phyloP scores from a whole-genome alignment of 345 rosid species.

The Eucalyptus sp. region DNA sequence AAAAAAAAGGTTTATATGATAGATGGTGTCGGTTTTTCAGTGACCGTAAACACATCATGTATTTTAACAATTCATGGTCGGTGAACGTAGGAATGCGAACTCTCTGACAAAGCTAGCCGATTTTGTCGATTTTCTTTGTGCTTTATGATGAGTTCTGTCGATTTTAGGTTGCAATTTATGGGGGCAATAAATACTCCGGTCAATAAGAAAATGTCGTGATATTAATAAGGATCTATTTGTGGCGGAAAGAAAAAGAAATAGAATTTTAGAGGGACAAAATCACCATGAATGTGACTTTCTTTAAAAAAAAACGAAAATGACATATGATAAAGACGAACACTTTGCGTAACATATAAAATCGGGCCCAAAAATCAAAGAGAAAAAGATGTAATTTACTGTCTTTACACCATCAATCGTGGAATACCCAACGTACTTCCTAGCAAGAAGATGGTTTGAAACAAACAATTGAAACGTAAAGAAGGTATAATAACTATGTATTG shows the following conservation, averaged over 20 bases:
- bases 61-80: neutral
- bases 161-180: neutral
- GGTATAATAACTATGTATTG: neutral
- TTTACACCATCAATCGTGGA: neutral
- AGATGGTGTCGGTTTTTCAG: too few species aligned
- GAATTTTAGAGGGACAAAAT: neutral
- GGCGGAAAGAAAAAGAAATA: neutral
- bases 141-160: neutral
- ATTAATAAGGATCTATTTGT: neutral
- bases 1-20: neutral
- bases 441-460: neutral
- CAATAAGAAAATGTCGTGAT: neutral
- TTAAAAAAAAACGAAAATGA: neutral
- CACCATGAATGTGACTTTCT: neutral
- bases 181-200: neutral
- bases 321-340: neutral
- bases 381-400: neutral
- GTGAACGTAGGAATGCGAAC: neutral
- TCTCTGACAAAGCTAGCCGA: too few species aligned
- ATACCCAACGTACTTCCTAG: accelerated
- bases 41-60: too few species aligned
- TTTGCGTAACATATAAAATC: neutral
- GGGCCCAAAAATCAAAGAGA: neutral
- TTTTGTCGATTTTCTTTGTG: neutral
- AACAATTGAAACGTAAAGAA: neutral